These are phyloP conservation scores for Nectriaceae sp. DNA, from an alignment of 2,329 filamentous ascomycete species.

Conservation along the genomic window DNA sequence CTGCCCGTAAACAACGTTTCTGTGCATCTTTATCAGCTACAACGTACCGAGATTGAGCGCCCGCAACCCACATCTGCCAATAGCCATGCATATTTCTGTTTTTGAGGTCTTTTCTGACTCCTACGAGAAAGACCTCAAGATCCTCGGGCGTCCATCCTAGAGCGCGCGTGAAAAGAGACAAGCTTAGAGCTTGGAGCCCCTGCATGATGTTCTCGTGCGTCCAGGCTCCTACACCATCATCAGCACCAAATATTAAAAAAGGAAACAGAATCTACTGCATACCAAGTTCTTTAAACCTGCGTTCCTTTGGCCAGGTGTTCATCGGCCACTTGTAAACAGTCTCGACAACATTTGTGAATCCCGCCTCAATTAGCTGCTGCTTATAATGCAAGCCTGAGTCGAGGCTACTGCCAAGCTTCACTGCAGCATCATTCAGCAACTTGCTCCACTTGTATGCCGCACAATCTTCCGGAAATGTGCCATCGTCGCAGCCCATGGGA, in stretches of 20 bases:
- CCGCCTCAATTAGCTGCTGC: constrained; percentile 45
- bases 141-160: constrained; percentile 29
- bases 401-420: constrained; percentile 27
- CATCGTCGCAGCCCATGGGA: constrained; percentile 12
- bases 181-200: constrained; percentile 29
- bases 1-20: no score
- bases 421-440: constrained; percentile 26
- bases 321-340: constrained; percentile 48
- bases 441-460: constrained; percentile 22
- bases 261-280: no score
- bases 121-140: constrained; percentile 23
- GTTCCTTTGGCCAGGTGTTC: constrained; percentile 51
- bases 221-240: no score
- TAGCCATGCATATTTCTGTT: constrained; percentile 29
- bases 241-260: no score
- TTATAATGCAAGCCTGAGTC: constrained; percentile 22
- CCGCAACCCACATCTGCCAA: constrained; percentile 28
- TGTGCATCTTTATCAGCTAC: no score
- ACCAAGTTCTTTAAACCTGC: constrained; percentile 49
- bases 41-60: no score
- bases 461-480: constrained; percentile 13
- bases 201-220: constrained; percentile 19
- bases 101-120: constrained; percentile 27
- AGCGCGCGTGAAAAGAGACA: constrained; percentile 30
- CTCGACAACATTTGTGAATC: constrained; percentile 52